phyloP scores from a whole-genome alignment of 2,329 filamentous ascomycete species.

The Colletotrichum karsti region DNA sequence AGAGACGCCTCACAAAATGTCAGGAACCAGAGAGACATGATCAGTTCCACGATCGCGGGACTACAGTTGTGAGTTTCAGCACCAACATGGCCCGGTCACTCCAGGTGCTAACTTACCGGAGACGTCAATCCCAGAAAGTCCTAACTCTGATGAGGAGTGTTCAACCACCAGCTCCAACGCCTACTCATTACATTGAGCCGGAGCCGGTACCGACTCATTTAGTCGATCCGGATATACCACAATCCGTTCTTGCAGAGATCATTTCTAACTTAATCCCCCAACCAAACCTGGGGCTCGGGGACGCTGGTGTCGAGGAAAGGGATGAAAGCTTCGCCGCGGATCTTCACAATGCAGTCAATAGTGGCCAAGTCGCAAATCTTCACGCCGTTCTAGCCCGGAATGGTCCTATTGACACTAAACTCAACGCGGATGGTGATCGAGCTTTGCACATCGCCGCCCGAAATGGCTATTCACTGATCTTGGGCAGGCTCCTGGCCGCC shows the following conservation, averaged over 20 bases:
- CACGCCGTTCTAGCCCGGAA: not conserved
- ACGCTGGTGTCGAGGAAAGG: not conserved
- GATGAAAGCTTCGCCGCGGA: not conserved
- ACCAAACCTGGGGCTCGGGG: not conserved
- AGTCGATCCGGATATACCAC: too few relatives aligned
- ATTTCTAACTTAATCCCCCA: too few relatives aligned
- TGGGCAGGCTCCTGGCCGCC: conserved; percentile 1
- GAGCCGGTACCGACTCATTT: not conserved
- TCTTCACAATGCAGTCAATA: not conserved
- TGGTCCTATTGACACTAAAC: not conserved
- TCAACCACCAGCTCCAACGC: not conserved
- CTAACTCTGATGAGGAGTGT: not conserved
- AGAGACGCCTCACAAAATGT: not conserved
- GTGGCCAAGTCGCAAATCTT: not conserved
- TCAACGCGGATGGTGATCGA: not conserved
- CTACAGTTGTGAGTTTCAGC: not conserved
- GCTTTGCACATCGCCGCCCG: conserved; percentile 2
- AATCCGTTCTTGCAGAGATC: too few relatives aligned
- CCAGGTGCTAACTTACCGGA: too few relatives aligned
- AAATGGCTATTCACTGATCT: not conserved
- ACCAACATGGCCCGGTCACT: not conserved
- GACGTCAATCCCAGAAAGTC: too few relatives aligned
- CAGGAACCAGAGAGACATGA: not conserved
- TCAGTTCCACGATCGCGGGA: not conserved
- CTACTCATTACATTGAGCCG: not conserved